These are phyloP conservation scores for Penicillium subrubescens DNA, from an alignment of 495 filamentous ascomycete genomes.

Conservation along the genomic window DNA sequence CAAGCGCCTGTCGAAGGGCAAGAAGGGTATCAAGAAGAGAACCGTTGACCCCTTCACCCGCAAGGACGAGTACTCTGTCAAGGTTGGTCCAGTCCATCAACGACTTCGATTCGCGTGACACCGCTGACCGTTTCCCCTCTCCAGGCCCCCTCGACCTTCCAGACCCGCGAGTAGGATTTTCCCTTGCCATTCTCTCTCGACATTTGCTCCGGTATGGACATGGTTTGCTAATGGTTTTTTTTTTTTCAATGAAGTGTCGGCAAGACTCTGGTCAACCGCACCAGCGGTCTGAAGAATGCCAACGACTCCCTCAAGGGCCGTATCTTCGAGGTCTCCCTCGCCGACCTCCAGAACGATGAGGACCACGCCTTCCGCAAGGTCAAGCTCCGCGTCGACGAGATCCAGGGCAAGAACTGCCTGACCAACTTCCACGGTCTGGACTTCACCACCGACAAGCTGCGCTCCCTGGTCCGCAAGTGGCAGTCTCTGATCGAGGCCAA, in stretches of 20 bases:
- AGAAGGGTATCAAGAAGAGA: slow-evolving; percentile 99
- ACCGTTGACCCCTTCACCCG: slow-evolving; percentile 93
- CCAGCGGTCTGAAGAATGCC: slow-evolving; percentile 98
- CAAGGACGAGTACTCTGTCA: slow-evolving; percentile 98
- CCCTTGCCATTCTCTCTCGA: slow-evolving; percentile 9
- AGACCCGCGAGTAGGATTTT: slow-evolving; percentile 84
- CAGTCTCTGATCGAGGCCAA: slow-evolving; percentile 99
- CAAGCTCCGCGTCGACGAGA: slow-evolving; percentile 97
- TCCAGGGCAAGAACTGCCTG: slow-evolving; percentile 99
- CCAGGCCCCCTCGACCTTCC: slow-evolving; percentile 93
- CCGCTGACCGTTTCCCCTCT: slow-evolving; percentile 25
- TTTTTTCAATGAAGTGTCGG: slow-evolving; percentile 68
- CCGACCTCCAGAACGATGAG: slow-evolving; percentile 99
- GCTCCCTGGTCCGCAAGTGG: slow-evolving; percentile 99
- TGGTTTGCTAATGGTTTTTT: slow-evolving; percentile 17
- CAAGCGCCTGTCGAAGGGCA: slow-evolving; percentile 99
- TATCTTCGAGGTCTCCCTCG: slow-evolving; percentile 97
- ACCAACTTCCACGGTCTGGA: slow-evolving; percentile 99
- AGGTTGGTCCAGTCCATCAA: slow-evolving; percentile 57
- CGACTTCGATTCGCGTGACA: not conserved
- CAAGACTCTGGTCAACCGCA: slow-evolving; percentile 98
- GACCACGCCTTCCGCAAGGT: slow-evolving; percentile 99
- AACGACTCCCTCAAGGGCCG: slow-evolving; percentile 98
- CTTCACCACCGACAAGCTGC: slow-evolving; percentile 99
- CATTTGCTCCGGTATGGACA: not conserved